Base-by-base conservation (phyloP, 2,329 filamentous ascomycete genomes). In the Pezicula rhizophila region DNA sequence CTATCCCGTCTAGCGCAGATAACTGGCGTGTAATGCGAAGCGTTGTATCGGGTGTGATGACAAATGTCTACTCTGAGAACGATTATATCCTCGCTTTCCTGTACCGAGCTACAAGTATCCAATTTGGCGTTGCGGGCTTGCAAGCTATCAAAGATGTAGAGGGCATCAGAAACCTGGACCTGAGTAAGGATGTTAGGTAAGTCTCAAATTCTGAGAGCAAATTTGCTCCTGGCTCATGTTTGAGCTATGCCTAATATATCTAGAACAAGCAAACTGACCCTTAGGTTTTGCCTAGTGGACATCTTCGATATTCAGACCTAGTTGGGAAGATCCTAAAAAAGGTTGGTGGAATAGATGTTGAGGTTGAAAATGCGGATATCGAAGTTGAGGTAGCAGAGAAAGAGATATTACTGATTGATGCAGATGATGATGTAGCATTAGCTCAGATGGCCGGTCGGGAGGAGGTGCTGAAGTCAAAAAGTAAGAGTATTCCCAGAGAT, bases 31-130 rank as follows among this genome's bases (percentile, higher is more conserved):
- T 81, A 5, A 77, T 96, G 62, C 83, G 87, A 54, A 85, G 81
- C 50, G 87, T 92, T 2, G 89, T 95, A 4, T 78, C 82, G 37
- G 90, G 91, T 0, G 81, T 90, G 18, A 74, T 96, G n/a, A 77
- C 96, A 61, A 97, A 96, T 58, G 89, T 93, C 3, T 96, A 85
- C 65, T 95, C 88, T 1, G 82, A 85, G 45, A 87, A 89, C 42
- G 92, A 97, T 65, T 90, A 89, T 56, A 82, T 96, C 20, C 81
- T 97, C 2, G 90, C 83, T 1, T 95, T 96, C 64, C 73, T 96
- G 35, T 95, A 92, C 65, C 84, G 92, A 45, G 88, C 82, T 2
- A 88, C 86, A 47, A 89, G 85, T 57, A 79, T 92, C 44, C 84
- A 93, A 55, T 84, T 86, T 52, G 91, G 92, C 2, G 77, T 97